Base-by-base conservation (phyloP, 2,329 filamentous ascomycete genomes). In the Pseudocercospora vitis region DNA sequence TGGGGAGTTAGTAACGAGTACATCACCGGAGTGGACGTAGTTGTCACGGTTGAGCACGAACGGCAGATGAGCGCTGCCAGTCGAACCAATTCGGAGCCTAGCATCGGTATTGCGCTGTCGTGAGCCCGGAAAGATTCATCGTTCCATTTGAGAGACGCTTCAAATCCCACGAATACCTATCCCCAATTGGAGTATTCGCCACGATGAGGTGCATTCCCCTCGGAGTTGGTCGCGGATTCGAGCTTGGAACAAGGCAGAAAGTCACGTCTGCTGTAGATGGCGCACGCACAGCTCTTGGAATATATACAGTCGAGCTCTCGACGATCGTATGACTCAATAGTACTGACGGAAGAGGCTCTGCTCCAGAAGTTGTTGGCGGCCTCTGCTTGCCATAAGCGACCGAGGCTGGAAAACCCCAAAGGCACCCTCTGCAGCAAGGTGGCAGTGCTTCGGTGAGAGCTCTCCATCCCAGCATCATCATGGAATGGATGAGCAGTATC, bases 1-100 rank as follows among this genome's bases (percentile, higher is more conserved):
- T 61, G 58, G 16, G 51, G 52, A 8, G 58, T 52, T 3, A 63
- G 60, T 32, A 55, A 52, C 16, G 51, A 59, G 24, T 60, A 64
- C 53, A 63, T 64, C n/a, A 65, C 63, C 31, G 33, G 61, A 45
- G 50, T 60, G 37, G 55, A 65, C 35, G 52, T 65, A 7, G 53
- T 42, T 23, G 52, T 63, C 14, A 54, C 55, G 2, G 56, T 63
- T 6, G 59, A 61, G 57, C 51, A 51, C 31, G 59, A 63, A 40
- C 46, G 52, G 7, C 50, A 42, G 31, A 52, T 37, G 23, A 24
- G 19, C 37, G 21, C 37, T 19, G 44, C 7, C 8, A 53, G 23
- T 12, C 23, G 29, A 19, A 37, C 42, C 28, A 46, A 46, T 5
- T 48, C 31, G 29, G 16, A 48, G 23, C 35, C 26, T 14, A 14